Base-by-base conservation (phyloP, 2,329 filamentous ascomycete genomes). In the Aspergillus brasiliensis region DNA sequence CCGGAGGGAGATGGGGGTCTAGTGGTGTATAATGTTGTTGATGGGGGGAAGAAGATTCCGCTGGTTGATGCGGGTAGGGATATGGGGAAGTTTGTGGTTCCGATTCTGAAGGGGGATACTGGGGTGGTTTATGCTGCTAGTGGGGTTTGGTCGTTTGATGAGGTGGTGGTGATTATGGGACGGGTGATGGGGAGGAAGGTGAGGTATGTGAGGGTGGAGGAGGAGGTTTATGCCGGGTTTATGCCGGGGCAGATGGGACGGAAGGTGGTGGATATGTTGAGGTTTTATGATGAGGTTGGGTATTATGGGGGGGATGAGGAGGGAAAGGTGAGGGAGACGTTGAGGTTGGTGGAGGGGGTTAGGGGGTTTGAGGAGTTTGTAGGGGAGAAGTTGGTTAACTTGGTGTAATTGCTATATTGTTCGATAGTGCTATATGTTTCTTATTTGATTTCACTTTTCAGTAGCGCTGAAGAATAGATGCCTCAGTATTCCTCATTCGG, bases 301-400 rank as follows among this genome's bases (percentile, higher is more conserved):
- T 78, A 77, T 61, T 78, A 69, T 66, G 77, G 76, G 3, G 67
- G 70, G 2, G 65, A 69, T 15, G 69, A 67, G 5, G 64, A 73
- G 64, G 64, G 72, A 27, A 58, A 68, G 64, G 71, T 78, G 3
- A 60, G 60, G 7, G 72, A 71, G 73, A 67, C 73, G 37, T 63
- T 60, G 21, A 49, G 62, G 19, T 62, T 68, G 58, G 72, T 67
- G 10, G 51, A 66, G n/a, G 73, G 69, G 21, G 53, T 77, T 47
- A 69, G 71, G n/a, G 74, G 67, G 11, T 70, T 79, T 44, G 74
- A 77, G 57, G 75, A 78, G 69, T 79, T 65, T 56, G 60, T 62
- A 15, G 28, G 56, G 59, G 58, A 34, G 25, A 31, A 65, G 48
- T 19, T 63, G 15, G 28, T 15, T 6, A 3, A 8, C 5, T 47